phyloP scores from a whole-genome alignment of 257 asterid genomes.

The Cinchona pubescens region DNA sequence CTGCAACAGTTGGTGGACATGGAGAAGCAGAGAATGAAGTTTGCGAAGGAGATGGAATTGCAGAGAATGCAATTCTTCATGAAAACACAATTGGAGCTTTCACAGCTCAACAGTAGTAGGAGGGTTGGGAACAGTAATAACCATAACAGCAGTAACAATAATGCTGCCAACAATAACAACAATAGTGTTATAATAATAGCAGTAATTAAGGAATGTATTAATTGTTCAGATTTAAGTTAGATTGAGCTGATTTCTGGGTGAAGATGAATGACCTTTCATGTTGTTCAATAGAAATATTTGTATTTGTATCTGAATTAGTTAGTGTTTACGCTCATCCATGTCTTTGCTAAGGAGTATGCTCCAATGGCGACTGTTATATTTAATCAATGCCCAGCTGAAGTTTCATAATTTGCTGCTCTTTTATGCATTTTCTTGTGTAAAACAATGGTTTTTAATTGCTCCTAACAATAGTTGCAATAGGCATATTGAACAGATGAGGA shows the following conservation, averaged over 20 bases:
- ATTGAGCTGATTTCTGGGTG: constrained; percentile 8
- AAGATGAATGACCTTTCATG: constrained; percentile 14
- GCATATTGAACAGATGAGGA: neutral
- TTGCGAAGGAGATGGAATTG: constrained; percentile 80
- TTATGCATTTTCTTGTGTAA: neutral
- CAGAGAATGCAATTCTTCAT: constrained; percentile 86
- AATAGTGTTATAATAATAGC: constrained; percentile 62
- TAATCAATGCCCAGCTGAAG: neutral
- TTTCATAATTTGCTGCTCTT: neutral
- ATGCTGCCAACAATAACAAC: constrained; percentile 8
- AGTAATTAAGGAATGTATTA: constrained; percentile 34
- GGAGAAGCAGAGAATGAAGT: constrained; percentile 95
- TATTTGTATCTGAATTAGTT: constrained; percentile 16
- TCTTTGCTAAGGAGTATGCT: constrained; percentile 8
- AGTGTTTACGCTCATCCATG: neutral
- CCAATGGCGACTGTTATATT: neutral
- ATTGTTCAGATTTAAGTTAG: constrained; percentile 2
- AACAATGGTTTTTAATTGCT: neutral
- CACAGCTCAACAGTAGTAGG: constrained; percentile 45
- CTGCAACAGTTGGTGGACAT: constrained; percentile 81
- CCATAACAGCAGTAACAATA: constrained; percentile 24
- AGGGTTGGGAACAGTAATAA: constrained; percentile 31
- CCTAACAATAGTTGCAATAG: neutral
- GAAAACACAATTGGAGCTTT: constrained; percentile 77
- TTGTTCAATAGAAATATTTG: constrained; percentile 7